These are phyloP conservation scores for Shiraia sp. DNA, from an alignment of 2,329 filamentous ascomycete species.

Conservation along the genomic window DNA sequence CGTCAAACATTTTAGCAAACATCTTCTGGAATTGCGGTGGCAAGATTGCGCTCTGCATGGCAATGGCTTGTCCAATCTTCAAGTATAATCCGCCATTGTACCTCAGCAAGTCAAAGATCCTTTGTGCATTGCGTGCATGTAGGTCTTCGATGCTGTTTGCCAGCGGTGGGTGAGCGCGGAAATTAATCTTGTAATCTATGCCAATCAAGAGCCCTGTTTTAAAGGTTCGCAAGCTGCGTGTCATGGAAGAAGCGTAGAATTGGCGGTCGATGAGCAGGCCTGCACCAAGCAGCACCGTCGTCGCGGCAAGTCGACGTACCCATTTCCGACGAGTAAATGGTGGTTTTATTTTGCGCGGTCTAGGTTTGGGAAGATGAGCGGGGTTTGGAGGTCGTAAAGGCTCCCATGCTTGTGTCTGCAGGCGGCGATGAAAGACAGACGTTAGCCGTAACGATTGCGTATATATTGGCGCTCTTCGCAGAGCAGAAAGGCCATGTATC, in stretches of 20 bases:
- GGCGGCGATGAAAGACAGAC: constrained; percentile 30
- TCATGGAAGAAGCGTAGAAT: constrained; percentile 77
- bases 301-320: constrained; percentile 71
- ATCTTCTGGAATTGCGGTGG: constrained; percentile 95
- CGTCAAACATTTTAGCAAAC: constrained; percentile 97
- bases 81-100: constrained; percentile 91
- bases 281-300: constrained; percentile 62
- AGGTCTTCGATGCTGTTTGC: constrained; percentile 75
- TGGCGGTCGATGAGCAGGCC: constrained; percentile 72
- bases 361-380: constrained; percentile 66
- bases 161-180: constrained; percentile 75
- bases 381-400: constrained; percentile 71
- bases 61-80: constrained; percentile 97
- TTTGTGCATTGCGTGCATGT: constrained; percentile 81
- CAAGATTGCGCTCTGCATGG: constrained; percentile 94
- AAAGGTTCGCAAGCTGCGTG: constrained; percentile 81
- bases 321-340: constrained; percentile 74
- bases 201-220: constrained; percentile 77
- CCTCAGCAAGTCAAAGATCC: constrained; percentile 78
- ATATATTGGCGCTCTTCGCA: constrained; percentile 31
- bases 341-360: constrained; percentile 63
- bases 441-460: constrained; percentile 15
- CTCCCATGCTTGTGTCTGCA: constrained; percentile 46
- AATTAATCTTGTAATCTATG: constrained; percentile 96
- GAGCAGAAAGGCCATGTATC: constrained; percentile 44